phyloP scores from a whole-genome alignment of 2,329 filamentous ascomycete genomes.

The Colletotrichum chlorophyti region DNA sequence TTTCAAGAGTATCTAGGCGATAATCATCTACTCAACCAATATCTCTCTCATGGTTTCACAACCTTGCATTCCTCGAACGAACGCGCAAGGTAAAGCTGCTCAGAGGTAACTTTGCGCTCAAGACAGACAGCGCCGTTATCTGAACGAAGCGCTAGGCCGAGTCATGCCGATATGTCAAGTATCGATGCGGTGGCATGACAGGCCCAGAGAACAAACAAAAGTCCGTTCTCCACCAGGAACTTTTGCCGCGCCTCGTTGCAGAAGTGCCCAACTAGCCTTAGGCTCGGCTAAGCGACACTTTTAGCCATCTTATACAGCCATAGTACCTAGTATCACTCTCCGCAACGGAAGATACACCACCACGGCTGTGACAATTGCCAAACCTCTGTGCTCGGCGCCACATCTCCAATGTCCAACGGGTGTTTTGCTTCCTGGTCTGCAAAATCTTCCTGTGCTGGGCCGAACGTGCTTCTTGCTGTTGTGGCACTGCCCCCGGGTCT shows the following conservation, averaged over 20 bases:
- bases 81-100: no score
- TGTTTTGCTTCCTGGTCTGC: no score
- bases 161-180: not conserved
- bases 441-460: no score
- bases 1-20: no score
- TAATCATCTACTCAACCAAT: no score
- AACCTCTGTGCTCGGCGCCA: not conserved
- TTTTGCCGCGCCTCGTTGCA: slow-evolving; percentile 12
- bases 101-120: no score
- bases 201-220: slow-evolving; percentile 5
- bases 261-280: slow-evolving; percentile 10
- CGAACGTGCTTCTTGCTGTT: no score
- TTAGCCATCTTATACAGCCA: not conserved
- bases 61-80: no score
- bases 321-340: not conserved
- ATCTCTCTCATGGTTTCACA: no score
- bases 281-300: not conserved
- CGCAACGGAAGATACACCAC: not conserved
- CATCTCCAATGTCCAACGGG: no score
- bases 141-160: not conserved
- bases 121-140: no score
- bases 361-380: not conserved
- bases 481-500: no score
- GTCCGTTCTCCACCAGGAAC: slow-evolving; percentile 8
- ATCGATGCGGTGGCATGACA: not conserved